A percentile compares a stretch with the other conserved stretches of the same genome.
Conservation (phyloP, 352 stramenopile genomes). For the Phytophthora sansomeana region DNA sequence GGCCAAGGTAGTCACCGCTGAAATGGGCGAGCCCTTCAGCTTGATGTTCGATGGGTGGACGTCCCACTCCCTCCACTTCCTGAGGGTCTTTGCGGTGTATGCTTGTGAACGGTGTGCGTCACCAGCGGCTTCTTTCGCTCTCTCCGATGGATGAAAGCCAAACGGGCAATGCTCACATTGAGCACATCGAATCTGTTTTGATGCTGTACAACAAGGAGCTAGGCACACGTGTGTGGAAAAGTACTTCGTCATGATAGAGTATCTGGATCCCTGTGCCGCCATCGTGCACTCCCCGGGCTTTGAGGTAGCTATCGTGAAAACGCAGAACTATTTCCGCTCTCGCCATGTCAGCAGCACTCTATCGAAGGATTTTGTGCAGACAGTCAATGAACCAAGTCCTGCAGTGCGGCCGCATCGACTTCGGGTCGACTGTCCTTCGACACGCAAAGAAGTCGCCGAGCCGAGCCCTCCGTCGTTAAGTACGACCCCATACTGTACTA, state of each 20-base stretch:
- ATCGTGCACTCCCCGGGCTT: too few species aligned
- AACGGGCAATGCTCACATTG: slow-evolving; percentile 1
- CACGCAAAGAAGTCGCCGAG: neutral
- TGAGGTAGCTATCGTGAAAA: too few species aligned
- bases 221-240: too few species aligned
- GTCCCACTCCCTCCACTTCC: slow-evolving; percentile 5
- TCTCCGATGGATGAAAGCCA: slow-evolving; percentile 4
- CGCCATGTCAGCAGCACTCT: too few species aligned
- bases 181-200: slow-evolving; percentile 5
- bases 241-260: too few species aligned
- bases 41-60: too few species aligned
- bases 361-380: too few species aligned
- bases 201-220: slow-evolving; percentile 3
- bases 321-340: too few species aligned
- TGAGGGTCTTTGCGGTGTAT: neutral
- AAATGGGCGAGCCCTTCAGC: slow-evolving; percentile 3
- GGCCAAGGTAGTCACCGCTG: neutral
- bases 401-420: too few species aligned
- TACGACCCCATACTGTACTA: neutral
- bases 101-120: neutral
- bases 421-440: slow-evolving; percentile 1
- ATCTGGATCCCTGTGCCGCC: too few species aligned
- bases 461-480: neutral
- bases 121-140: slow-evolving; percentile 1
- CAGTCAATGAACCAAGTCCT: too few species aligned